phyloP scores from a whole-genome alignment of 257 asterid genomes.

The Coffea canephora region DNA sequence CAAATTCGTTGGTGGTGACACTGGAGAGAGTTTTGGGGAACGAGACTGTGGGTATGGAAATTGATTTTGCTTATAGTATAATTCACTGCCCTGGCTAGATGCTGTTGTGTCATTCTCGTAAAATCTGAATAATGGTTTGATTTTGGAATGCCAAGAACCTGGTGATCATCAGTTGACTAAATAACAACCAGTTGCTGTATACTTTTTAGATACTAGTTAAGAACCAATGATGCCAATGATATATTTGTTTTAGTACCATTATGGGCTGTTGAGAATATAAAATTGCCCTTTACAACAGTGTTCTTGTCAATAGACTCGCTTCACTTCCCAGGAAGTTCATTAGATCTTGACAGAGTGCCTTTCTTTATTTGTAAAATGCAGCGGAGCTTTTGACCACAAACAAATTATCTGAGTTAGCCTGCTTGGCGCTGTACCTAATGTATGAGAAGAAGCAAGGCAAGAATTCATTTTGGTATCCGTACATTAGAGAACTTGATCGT shows the following conservation, averaged over 20 bases:
- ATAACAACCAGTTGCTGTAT: too few species aligned
- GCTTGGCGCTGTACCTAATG: conserved; percentile 95
- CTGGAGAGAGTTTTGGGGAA: conserved; percentile 94
- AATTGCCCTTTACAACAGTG: neutral
- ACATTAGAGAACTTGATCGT: conserved; percentile 90
- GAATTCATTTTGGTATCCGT: conserved; percentile 91
- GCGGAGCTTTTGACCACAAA: conserved; percentile 96
- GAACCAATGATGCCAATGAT: neutral
- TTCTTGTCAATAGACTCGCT: neutral
- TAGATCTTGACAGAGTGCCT: conserved; percentile 1
- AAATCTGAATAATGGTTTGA: neutral
- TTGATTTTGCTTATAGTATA: neutral
- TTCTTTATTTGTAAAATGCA: conserved; percentile 37
- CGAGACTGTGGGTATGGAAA: conserved; percentile 68
- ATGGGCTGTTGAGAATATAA: neutral
- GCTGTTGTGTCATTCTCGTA: neutral
- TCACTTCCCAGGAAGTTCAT: neutral
- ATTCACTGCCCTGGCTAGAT: neutral
- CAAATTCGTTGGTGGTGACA: conserved; percentile 87
- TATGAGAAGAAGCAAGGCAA: conserved; percentile 98
- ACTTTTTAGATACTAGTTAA: neutral
- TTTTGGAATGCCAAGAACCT: neutral
- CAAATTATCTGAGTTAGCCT: conserved; percentile 93
- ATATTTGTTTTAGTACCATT: neutral
- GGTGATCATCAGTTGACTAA: neutral